Conservation (phyloP, 2,329 filamentous ascomycete species). For the Beauveria pseudobassiana region DNA sequence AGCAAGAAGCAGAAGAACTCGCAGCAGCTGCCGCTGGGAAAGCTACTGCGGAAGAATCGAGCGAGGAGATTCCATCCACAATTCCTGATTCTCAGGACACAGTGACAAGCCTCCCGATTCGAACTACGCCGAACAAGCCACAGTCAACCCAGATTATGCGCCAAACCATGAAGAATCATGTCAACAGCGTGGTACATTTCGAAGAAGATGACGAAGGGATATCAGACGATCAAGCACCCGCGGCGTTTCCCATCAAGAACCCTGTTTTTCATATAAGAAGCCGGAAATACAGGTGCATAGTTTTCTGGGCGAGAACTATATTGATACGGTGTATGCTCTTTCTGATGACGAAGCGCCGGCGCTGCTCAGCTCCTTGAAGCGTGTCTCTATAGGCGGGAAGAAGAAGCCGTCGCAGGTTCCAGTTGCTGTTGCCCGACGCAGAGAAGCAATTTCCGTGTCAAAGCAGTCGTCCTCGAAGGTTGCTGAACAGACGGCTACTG, state of each 20-base stretch:
- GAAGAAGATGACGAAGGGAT: conserved; percentile 6
- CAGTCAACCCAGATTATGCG: conserved; percentile 1
- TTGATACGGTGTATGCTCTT: conserved; percentile 18
- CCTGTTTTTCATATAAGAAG: neutral
- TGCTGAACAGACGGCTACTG: neutral
- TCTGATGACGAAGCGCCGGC: conserved; percentile 31
- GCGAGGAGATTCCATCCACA: conserved; percentile 1
- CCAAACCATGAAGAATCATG: conserved; percentile 8
- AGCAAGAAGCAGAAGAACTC: neutral
- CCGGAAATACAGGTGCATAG: neutral
- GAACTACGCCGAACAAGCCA: conserved; percentile 5
- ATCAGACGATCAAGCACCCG: neutral
- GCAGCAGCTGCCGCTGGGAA: neutral
- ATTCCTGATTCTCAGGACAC: conserved; percentile 12
- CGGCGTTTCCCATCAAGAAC: neutral
- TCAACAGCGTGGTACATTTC: conserved; percentile 9
- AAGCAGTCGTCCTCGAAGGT: neutral
- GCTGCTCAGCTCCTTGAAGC: conserved; percentile 13
- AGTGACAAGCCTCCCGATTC: neutral
- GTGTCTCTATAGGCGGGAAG: neutral
- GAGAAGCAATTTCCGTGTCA: neutral
- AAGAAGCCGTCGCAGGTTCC: neutral
- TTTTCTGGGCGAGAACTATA: conserved; percentile 6
- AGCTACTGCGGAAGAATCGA: no score
- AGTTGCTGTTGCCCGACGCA: conserved; percentile 3